These are phyloP conservation scores for Colletotrichum sidae DNA, from an alignment of 2,329 filamentous ascomycete genomes.

Conservation along the genomic window DNA sequence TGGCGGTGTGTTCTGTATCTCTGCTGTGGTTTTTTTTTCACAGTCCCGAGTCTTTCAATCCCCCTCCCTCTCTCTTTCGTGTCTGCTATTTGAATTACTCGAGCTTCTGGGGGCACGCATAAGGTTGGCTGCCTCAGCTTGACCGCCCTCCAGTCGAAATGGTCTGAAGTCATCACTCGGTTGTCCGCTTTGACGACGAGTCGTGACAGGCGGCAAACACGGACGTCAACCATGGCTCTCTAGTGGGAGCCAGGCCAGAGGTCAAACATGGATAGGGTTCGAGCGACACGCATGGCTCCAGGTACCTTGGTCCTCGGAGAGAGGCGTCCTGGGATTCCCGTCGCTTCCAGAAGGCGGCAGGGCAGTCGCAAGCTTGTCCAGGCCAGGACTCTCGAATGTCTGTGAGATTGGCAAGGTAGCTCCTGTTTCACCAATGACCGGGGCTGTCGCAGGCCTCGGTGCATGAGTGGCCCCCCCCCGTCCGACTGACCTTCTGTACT, in stretches of 20 bases:
- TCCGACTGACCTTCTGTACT: slow-evolving; percentile 1
- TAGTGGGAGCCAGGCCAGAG: slow-evolving; percentile 24
- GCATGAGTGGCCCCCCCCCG: slow-evolving; percentile 24
- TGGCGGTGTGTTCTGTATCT: slow-evolving; percentile 6
- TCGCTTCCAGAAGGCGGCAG: slow-evolving; percentile 56
- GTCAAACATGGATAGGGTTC: slow-evolving; percentile 36
- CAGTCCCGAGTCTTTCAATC: no score
- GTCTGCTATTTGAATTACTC: slow-evolving; percentile 15
- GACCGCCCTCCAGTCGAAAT: slow-evolving; percentile 11
- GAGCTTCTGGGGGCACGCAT: slow-evolving; percentile 18
- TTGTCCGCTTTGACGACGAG: slow-evolving; percentile 29
- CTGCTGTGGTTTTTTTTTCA: background rate
- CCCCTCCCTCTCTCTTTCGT: background rate
- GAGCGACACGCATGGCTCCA: slow-evolving; percentile 31
- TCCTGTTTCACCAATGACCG: slow-evolving; percentile 64
- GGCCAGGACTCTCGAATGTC: slow-evolving; percentile 52
- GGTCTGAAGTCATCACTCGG: slow-evolving; percentile 31
- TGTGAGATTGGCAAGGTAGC: slow-evolving; percentile 60
- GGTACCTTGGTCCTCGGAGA: slow-evolving; percentile 11
- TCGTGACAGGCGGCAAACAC: slow-evolving; percentile 38
- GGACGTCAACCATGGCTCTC: slow-evolving; percentile 30
- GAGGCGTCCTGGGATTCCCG: slow-evolving; percentile 42
- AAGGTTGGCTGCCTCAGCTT: slow-evolving; percentile 31
- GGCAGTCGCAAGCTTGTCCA: slow-evolving; percentile 58
- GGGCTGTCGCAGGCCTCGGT: slow-evolving; percentile 48